Base-by-base conservation (phyloP, 148 eudicot genomes). In the Salicornia ramosissima region DNA sequence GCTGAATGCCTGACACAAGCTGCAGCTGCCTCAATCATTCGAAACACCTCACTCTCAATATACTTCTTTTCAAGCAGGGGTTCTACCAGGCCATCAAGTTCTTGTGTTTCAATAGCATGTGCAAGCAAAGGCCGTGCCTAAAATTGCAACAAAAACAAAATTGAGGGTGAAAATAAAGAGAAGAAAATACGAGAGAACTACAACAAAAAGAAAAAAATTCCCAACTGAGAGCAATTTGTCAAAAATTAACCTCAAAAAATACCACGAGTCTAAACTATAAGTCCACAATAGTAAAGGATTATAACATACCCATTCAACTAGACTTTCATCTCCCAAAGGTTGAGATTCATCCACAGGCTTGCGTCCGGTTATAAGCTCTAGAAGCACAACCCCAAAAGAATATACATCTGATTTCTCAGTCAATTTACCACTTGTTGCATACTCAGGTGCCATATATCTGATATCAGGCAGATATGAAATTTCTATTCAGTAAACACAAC, bases 381-480 rank as follows among this genome's bases (percentile, higher is more conserved):
- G 71, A 78, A 93, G 96, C 68, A 93, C 95, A 68, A 93, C 98
- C 51, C 98, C 98, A 45, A 75, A 93, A 24, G 98, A 93, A 71
- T 65, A 93, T 13, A 93, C 95, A 50, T 93, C 98, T 71, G 98
- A 93, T 75, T 90, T 93, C 60, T 90, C 98, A 13, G 98, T 93
- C 83, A 93, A 77, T 71, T 93, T 93, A 71, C 98, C 98, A 73
- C 77, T 84, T 21, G 92, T 84, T 64, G 96, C 98, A 75, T 93
- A 93, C 77, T 93, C 98, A 43, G 98, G 98, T 73, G 98, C 98
- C 90, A 93, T 77, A 57, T 93, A 93, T 74, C 98, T 93, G 86
- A 71, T 74, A 69, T 34, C 62, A 74, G 60, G 57, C 49, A 64
- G 24, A 50, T 46, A 58, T 16, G 18, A 71, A 40, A 65, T 24